phyloP scores from a whole-genome alignment of 2,329 filamentous ascomycete genomes.

The Sporothrix protearum region DNA sequence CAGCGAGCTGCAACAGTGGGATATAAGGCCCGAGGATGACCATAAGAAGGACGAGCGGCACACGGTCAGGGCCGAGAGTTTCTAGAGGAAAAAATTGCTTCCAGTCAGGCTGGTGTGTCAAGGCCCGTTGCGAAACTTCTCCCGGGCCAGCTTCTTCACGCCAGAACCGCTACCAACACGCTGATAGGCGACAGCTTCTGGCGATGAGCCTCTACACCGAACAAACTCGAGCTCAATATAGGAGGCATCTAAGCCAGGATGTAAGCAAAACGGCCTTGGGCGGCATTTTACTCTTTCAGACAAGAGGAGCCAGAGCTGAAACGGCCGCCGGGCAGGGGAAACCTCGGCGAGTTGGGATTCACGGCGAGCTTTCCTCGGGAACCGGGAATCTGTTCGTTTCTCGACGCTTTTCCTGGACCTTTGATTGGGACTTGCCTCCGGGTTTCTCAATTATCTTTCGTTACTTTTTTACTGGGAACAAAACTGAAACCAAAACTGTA shows the following conservation, averaged over 20 bases:
- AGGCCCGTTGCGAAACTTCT: not conserved
- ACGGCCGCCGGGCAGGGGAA: not conserved
- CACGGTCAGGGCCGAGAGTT: not conserved
- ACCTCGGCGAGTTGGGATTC: not conserved
- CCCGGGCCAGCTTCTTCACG: not conserved
- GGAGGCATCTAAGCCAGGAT: too few relatives aligned
- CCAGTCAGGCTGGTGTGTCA: too few relatives aligned
- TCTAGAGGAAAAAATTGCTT: not conserved
- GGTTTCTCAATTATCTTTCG: not conserved
- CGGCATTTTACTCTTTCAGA: not conserved
- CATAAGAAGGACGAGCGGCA: not conserved
- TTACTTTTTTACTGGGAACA: not conserved
- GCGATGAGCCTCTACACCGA: not conserved
- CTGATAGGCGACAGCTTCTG: not conserved
- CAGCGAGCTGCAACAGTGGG: constrained; percentile 6
- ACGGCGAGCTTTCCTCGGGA: not conserved
- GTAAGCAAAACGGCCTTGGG: not conserved
- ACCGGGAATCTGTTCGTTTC: not conserved
- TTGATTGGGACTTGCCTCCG: not conserved
- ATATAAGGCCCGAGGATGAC: not conserved
- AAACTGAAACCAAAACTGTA: too few relatives aligned
- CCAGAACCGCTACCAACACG: not conserved
- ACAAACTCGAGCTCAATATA: not conserved
- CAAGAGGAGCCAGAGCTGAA: not conserved
- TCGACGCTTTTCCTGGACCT: not conserved